These are phyloP conservation scores for Diaporthe vexans DNA, from an alignment of 2,329 filamentous ascomycete species.

Conservation along the genomic window DNA sequence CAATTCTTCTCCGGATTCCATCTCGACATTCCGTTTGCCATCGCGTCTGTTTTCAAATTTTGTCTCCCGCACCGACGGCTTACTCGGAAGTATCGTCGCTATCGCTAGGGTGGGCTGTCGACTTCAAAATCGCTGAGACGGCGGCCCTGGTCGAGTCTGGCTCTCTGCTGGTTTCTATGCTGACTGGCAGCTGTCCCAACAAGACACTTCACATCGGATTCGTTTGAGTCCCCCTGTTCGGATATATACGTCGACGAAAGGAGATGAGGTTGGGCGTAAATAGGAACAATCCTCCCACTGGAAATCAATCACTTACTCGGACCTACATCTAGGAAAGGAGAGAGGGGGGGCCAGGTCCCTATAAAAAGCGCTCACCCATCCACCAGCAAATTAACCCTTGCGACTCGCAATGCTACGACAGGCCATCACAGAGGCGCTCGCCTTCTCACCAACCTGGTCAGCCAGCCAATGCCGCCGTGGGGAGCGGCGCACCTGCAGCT, in stretches of 20 bases:
- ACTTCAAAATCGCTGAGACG: background rate
- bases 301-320: conserved; percentile 13
- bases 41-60: conserved; percentile 30
- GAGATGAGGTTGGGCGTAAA: background rate
- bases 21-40: conserved; percentile 23
- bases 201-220: conserved; percentile 39
- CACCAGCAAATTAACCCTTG: conserved; percentile 17
- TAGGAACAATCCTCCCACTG: conserved; percentile 11
- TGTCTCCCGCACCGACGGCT: background rate
- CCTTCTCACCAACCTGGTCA: conserved; percentile 23
- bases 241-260: background rate
- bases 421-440: conserved; percentile 20
- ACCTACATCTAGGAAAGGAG: background rate
- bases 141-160: background rate
- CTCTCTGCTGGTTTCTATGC: conserved; percentile 32
- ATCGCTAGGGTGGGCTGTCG: background rate
- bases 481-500: conserved; percentile 37
- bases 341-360: conserved; percentile 18
- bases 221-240: background rate
- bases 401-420: conserved; percentile 21
- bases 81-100: background rate
- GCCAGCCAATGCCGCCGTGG: conserved; percentile 35
- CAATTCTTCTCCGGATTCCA: conserved; percentile 48
- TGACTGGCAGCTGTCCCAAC: conserved; percentile 40
- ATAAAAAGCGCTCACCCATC: conserved; percentile 25